A percentile compares a stretch with the other conserved stretches of the same genome.
These are phyloP conservation scores for Pyrus pyrifolia DNA, from an alignment of 306 rosid species.

Conservation along the genomic window DNA sequence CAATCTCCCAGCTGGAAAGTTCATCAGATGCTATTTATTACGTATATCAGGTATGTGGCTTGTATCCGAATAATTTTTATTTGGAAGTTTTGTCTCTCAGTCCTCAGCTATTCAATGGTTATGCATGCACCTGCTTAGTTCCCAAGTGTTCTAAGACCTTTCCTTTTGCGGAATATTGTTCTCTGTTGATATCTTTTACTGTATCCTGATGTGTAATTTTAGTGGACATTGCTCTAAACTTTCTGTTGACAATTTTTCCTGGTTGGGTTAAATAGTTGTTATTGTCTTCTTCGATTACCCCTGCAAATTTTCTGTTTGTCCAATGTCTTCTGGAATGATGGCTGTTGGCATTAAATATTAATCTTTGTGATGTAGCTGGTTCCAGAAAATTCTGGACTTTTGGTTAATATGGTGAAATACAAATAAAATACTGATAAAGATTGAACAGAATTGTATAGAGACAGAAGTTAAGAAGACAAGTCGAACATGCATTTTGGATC, in stretches of 20 bases:
- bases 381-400: not conserved
- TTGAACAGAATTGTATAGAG: not conserved
- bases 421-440: not conserved
- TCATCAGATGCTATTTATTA: slow-evolving; percentile 81
- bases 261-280: not conserved
- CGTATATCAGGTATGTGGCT: slow-evolving; percentile 61
- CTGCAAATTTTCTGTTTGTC: not conserved
- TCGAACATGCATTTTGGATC: not conserved
- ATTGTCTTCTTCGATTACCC: not conserved
- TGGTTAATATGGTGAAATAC: not conserved
- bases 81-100: slow-evolving; percentile 5
- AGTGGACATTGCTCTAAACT: not conserved
- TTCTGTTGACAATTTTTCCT: not conserved
- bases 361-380: not conserved
- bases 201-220: not conserved
- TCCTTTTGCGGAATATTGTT: not conserved
- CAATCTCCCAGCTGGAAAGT: slow-evolving; percentile 65
- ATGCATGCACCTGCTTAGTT: not conserved
- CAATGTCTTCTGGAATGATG: not conserved
- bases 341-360: not conserved
- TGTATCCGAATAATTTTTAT: not conserved
- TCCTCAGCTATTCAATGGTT: not conserved
- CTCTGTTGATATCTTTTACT: not conserved
- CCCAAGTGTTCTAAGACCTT: not conserved
- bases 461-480: not conserved